Conservation (phyloP, 1,284 basidiomycete genomes). For the Ceratobasidium sp. region DNA sequence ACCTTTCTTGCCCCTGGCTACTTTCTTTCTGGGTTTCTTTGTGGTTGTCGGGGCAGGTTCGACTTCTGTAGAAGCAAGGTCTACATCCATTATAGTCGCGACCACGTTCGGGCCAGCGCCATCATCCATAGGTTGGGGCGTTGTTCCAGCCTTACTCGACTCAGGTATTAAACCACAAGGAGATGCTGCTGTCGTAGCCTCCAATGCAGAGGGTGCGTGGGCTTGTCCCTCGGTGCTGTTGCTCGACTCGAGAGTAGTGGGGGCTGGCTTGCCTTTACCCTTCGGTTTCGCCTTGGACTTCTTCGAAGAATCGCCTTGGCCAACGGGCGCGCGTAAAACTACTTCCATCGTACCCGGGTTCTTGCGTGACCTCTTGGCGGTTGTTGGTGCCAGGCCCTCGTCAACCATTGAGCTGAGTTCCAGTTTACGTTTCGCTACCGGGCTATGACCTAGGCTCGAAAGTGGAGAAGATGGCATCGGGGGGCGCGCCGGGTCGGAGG, state of each 20-base stretch:
- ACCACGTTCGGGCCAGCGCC: background rate
- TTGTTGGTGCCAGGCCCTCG: background rate
- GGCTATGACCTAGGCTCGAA: conserved; percentile 32
- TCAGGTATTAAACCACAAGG: background rate
- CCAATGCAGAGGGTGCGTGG: background rate
- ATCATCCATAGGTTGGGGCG: background rate
- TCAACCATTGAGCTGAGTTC: conserved; percentile 3
- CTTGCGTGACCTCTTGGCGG: conserved; percentile 37
- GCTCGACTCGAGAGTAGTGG: background rate
- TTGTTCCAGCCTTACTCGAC: background rate
- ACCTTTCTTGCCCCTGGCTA: conserved; percentile 35
- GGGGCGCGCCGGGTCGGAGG: background rate
- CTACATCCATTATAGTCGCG: background rate
- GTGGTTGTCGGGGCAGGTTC: background rate
- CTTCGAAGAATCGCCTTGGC: background rate
- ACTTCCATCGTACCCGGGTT: conserved; percentile 23
- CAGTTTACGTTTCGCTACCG: conserved; percentile 24
- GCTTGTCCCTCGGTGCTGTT: background rate
- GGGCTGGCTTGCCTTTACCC: conserved; percentile 8
- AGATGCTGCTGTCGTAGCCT: background rate
- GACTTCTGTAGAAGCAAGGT: background rate
- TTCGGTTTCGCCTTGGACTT: conserved; percentile 30
- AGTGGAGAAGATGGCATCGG: conserved; percentile 25
- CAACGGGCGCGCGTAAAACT: conserved; percentile 8
- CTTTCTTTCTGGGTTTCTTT: conserved; percentile 37